Percentiles rank a stretch among this genome's conserved stretches.
Evolutionary conservation across 345 rosid species (phyloP).

Genomic region (Hypericum perforatum): DNA sequence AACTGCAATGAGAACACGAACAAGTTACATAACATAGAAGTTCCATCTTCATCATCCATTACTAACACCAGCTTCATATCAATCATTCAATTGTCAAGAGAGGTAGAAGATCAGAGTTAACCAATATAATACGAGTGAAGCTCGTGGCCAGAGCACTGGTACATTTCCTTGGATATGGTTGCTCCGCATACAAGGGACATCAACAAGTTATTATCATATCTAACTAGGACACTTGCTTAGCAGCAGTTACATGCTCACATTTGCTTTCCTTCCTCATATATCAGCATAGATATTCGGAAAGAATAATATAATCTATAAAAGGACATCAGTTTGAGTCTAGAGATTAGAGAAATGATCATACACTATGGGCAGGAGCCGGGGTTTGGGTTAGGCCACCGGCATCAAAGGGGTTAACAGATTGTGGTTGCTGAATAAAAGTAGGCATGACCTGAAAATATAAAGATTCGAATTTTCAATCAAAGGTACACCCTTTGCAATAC

Average conservation of each 20-base stretch:
- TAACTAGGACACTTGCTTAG: background rate
- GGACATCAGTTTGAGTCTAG: background rate
- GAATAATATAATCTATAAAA: too few relatives aligned
- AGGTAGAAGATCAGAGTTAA: too few relatives aligned
- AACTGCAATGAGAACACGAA: constrained; percentile 31
- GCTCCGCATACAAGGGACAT: background rate
- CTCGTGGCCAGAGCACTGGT: too few relatives aligned
- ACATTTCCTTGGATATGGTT: too few relatives aligned
- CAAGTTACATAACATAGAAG: background rate
- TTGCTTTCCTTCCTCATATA: too few relatives aligned
- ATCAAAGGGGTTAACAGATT: constrained; percentile 85
- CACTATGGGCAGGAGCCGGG: constrained; percentile 34
- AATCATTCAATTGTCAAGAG: too few relatives aligned
- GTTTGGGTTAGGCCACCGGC: constrained; percentile 40
- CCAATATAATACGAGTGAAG: too few relatives aligned
- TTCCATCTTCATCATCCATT: background rate
- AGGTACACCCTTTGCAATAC: background rate
- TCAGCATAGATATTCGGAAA: too few relatives aligned
- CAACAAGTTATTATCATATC: background rate
- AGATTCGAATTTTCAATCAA: constrained; percentile 5
- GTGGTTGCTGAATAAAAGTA: constrained; percentile 37
- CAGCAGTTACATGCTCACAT: too few relatives aligned
- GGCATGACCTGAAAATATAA: constrained; percentile 43
- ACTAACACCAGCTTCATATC: too few relatives aligned
- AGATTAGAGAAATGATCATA: background rate